A percentile compares a stretch with the other conserved stretches of the same genome.
These are phyloP conservation scores for Isoetes engelmannii DNA, from an alignment of 83 land plant species.

Conservation along the genomic window DNA sequence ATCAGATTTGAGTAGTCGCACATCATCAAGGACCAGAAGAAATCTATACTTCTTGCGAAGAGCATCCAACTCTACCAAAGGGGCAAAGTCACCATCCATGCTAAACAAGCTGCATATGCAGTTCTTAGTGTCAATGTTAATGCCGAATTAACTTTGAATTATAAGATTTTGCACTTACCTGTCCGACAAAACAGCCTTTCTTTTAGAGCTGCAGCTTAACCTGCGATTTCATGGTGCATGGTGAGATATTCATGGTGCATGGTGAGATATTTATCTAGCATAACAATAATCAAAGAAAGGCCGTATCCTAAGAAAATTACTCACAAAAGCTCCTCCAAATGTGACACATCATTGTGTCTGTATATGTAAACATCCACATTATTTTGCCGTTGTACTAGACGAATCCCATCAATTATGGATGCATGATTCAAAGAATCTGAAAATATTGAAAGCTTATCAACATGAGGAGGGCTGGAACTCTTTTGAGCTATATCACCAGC, in stretches of 20 bases:
- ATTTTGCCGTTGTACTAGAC: constrained; percentile 56
- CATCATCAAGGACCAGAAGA: constrained; percentile 91
- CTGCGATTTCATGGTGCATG: too few species aligned
- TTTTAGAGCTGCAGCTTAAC: too few species aligned
- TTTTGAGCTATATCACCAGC: constrained; percentile 48
- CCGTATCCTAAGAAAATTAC: constrained; percentile 10
- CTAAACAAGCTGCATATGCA: constrained; percentile 70
- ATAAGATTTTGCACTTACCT: too few species aligned
- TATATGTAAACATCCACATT: constrained; percentile 63
- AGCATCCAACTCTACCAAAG: constrained; percentile 55
- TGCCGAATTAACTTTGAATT: too few species aligned
- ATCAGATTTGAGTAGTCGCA: constrained; percentile 22
- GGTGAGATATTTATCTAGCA: too few species aligned
- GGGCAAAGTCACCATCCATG: constrained; percentile 99
- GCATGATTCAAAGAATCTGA: constrained; percentile 97
- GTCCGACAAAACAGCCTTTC: too few species aligned
- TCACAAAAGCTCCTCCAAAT: constrained; percentile 64
- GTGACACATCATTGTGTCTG: constrained; percentile 73
- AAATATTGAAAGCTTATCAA: constrained; percentile 61
- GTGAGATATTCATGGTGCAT: too few species aligned
- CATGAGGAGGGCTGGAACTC: constrained; percentile 27
- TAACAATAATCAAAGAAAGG: neutral
- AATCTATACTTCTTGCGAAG: constrained; percentile 73
- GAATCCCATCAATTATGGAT: constrained; percentile 94
- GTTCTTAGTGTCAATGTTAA: too few species aligned